Evolutionary conservation across 2,329 filamentous ascomycete species (phyloP).

Genomic region (Alternaria angustiovoidea): DNA sequence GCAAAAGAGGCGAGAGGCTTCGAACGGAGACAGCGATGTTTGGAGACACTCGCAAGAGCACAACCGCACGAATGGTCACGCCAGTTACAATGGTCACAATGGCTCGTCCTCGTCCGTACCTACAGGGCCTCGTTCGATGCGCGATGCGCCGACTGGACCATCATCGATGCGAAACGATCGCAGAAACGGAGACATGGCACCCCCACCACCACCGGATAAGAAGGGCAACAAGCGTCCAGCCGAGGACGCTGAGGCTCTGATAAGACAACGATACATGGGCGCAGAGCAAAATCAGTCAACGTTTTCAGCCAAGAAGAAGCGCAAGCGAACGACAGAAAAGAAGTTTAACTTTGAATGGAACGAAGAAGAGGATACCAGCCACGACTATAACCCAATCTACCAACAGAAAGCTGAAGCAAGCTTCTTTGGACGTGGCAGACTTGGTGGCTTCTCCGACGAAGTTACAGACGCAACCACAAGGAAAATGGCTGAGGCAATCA

Average conservation of each 20-base stretch:
- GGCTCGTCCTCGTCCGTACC: conserved; percentile 59
- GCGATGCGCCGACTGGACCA: conserved; percentile 71
- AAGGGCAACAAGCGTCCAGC: conserved; percentile 47
- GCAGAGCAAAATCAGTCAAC: conserved; percentile 85
- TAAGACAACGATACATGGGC: conserved; percentile 87
- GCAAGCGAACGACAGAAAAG: conserved; percentile 88
- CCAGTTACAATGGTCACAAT: conserved; percentile 10
- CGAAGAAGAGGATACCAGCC: conserved; percentile 88
- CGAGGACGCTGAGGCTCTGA: conserved; percentile 73
- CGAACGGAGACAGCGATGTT: conserved; percentile 11
- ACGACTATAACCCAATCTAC: conserved; percentile 83
- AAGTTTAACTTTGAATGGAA: conserved; percentile 99
- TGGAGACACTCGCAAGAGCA: conserved; percentile 14
- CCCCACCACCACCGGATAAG: conserved; percentile 56
- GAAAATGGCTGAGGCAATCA: conserved; percentile 72
- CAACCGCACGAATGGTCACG: conserved; percentile 19
- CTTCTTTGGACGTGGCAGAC: conserved; percentile 73
- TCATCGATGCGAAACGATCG: conserved; percentile 65
- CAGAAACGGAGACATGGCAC: conserved; percentile 60
- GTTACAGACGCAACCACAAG: conserved; percentile 60
- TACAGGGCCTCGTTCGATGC: conserved; percentile 76
- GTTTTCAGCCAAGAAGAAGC: conserved; percentile 96
- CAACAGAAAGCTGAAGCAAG: conserved; percentile 70
- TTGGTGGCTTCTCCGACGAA: conserved; percentile 72
- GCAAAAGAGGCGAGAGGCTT: conserved; percentile 60